Evolutionary conservation across 129 eudicot species (phyloP).

Genomic region (Flaveria brownii): DNA sequence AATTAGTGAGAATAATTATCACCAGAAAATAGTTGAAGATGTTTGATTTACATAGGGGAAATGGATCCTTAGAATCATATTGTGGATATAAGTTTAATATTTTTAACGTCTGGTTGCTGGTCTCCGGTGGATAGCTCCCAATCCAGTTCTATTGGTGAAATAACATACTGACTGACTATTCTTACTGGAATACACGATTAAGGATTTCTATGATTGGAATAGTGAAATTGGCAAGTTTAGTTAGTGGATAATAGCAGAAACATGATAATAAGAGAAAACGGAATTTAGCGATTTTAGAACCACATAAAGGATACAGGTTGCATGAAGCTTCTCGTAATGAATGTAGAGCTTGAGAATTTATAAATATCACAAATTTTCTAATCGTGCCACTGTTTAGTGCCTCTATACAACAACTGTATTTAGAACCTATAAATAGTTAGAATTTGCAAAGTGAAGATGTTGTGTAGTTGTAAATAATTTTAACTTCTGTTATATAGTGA

Average conservation of each 20-base stretch:
- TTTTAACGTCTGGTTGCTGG: not conserved
- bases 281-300: not conserved
- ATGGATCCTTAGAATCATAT: not conserved
- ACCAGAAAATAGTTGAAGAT: not conserved
- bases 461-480: not conserved
- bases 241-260: too few relatives aligned
- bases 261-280: not conserved
- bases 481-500: not conserved
- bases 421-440: not conserved
- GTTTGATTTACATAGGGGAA: not conserved
- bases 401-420: not conserved
- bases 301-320: not conserved
- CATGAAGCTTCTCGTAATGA: too few relatives aligned
- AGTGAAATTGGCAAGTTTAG: too few relatives aligned
- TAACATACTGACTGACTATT: not conserved
- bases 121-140: not conserved
- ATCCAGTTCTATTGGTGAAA: not conserved
- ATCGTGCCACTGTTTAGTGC: not conserved
- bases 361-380: not conserved
- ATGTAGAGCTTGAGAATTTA: not conserved
- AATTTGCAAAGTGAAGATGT: not conserved
- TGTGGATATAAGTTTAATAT: not conserved
- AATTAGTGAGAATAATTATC: conserved; percentile 4
- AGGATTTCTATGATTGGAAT: not conserved
- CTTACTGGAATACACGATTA: not conserved